Percentiles rank a stretch among this genome's conserved stretches.
Evolutionary conservation across 176 grass and related monocot genomes (phyloP).

Genomic region (Eragrostis curvula): DNA sequence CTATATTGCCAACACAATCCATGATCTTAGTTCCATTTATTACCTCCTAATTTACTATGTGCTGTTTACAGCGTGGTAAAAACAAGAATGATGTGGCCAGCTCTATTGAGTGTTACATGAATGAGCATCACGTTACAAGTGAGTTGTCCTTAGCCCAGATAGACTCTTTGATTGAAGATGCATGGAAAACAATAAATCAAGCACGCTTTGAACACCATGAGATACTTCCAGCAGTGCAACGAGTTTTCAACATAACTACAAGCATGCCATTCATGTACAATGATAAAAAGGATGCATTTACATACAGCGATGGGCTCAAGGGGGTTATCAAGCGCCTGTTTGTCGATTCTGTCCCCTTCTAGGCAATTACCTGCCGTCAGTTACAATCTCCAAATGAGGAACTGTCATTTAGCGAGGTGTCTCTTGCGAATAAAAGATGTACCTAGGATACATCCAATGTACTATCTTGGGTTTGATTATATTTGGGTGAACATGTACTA

Average conservation of each 20-base stretch:
- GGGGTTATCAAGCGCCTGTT: constrained; percentile 35
- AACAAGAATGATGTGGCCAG: constrained; percentile 16
- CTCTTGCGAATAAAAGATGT: not conserved
- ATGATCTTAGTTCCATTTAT: too few species aligned
- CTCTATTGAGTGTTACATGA: constrained; percentile 19
- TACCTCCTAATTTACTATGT: too few species aligned
- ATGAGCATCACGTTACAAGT: not conserved
- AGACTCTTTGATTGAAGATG: constrained; percentile 3
- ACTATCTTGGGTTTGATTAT: not conserved
- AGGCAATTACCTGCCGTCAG: not conserved
- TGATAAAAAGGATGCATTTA: constrained; percentile 44
- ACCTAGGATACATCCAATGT: not conserved
- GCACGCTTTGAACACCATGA: not conserved
- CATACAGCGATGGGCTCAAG: constrained; percentile 28
- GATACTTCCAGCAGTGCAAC: not conserved
- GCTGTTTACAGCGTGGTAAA: too few species aligned
- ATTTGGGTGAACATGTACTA: not conserved
- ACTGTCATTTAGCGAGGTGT: not conserved
- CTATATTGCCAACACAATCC: too few species aligned
- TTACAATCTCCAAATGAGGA: not conserved
- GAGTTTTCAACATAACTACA: constrained; percentile 6
- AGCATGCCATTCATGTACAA: constrained; percentile 32
- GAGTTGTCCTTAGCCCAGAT: not conserved
- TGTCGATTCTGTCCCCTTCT: constrained; percentile 21
- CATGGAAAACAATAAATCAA: constrained; percentile 28